Evolutionary conservation across 2,329 filamentous ascomycete genomes (phyloP), one percentile per base, ranked within the genome.

Genomic region (Orbilia ellipsospora): DNA sequence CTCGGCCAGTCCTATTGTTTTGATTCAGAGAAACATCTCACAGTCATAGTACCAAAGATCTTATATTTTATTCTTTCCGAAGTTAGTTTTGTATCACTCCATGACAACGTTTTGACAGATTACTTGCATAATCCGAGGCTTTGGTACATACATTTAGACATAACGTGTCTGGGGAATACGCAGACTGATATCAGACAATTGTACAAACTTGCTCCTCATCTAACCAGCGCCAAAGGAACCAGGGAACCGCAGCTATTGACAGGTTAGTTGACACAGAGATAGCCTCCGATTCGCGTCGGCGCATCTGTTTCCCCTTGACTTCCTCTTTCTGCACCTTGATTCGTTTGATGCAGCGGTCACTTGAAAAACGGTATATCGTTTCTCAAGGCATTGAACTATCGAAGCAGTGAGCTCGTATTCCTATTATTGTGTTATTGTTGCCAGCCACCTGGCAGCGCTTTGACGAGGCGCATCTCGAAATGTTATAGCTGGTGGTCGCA

Each of bases 211-310:
- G 48, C 26, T 28, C 55, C 64, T 67, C 54, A 44, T 56, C 55
- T 42, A 56, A 26, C 52, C 54, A 6, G 31, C 44, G 8, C 13
- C 44, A 48, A 48, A 54, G 31, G 52, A 68, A 12, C 45, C 50
- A 26, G 20, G 52, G 52, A 54, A 62, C 44, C 44, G 44, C 16
- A n/a, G 13, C 44, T 18, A 48, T 48, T 72, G 67, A 72, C 60
- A 72, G 67, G 66, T 70, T n/a, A 20, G 67, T 72, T 64, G 51
- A 64, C 60, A 44, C 13, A 64, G 52, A 31, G 18, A 59, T 62
- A 18, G 48, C 23, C n/a, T 26, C 45, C 52, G 60, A 50, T 54
- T 18, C 57, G 59, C 67, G 26, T 51, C 45, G 67, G 67, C 26
- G 36, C 56, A 56, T 54, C 50, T 20, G 40, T 57, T 59, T 61